Conservation (phyloP, 441 rosid genomes). For the Monsonia emarginata region DNA sequence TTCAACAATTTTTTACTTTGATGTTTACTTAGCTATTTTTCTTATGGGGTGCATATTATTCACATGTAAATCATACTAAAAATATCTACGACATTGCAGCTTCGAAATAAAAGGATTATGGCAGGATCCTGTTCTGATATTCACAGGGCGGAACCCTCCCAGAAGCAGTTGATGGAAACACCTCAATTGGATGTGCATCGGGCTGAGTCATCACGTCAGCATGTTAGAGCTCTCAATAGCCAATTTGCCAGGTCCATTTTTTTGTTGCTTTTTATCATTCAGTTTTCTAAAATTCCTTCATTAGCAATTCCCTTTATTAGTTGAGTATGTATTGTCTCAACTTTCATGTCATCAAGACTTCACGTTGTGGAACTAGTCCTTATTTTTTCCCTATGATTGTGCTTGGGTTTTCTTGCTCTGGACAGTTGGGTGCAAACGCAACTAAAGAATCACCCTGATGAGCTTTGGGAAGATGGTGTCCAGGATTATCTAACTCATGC, state of each 20-base stretch:
- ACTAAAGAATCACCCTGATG: slow-evolving; percentile 86
- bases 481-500: slow-evolving; percentile 68
- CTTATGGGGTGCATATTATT: not conserved
- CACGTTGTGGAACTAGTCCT: not conserved
- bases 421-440: slow-evolving; percentile 87
- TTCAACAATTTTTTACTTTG: not conserved
- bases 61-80: not conserved
- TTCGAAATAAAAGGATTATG: slow-evolving; percentile 49
- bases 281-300: too few relatives aligned
- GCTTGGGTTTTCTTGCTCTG: slow-evolving; percentile 1
- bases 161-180: slow-evolving; percentile 26
- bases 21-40: not conserved
- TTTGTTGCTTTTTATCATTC: slow-evolving; percentile 5
- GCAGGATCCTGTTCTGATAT: slow-evolving; percentile 44
- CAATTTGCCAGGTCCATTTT: slow-evolving; percentile 73
- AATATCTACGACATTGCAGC: slow-evolving; percentile 31
- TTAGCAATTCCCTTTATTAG: too few relatives aligned
- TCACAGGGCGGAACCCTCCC: slow-evolving; percentile 46
- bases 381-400: not conserved
- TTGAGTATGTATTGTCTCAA: too few relatives aligned
- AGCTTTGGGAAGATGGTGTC: slow-evolving; percentile 92
- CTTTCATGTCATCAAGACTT: too few relatives aligned
- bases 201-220: slow-evolving; percentile 68
- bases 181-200: slow-evolving; percentile 41
- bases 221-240: slow-evolving; percentile 87